A percentile compares a stretch with the other conserved stretches of the same genome.
These are phyloP conservation scores for Apophysomyces ossiformis DNA, from an alignment of 371 early-diverging fungal species.

Conservation along the genomic window DNA sequence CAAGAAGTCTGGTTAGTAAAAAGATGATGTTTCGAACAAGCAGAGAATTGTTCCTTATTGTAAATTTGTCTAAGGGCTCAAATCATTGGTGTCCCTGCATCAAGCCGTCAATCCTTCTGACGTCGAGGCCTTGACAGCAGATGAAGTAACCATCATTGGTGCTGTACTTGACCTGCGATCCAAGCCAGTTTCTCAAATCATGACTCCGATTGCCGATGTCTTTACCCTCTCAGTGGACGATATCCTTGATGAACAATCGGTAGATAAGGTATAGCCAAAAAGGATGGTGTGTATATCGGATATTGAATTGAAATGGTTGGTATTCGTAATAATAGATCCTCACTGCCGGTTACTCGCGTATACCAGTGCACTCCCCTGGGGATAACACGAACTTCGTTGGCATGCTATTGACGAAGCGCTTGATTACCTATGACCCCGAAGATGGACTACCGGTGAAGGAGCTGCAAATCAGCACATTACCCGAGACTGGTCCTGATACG, in stretches of 20 bases:
- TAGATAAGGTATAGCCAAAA: slow-evolving; percentile 54
- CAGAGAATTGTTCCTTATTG: background rate
- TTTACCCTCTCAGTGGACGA: slow-evolving; percentile 78
- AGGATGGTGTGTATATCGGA: background rate
- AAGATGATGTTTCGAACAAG: background rate
- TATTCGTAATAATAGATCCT: slow-evolving; percentile 56
- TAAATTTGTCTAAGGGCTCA: slow-evolving; percentile 47
- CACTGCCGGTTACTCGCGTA: slow-evolving; percentile 86
- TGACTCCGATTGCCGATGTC: slow-evolving; percentile 90
- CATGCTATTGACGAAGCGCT: slow-evolving; percentile 90
- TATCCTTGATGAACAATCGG: slow-evolving; percentile 65
- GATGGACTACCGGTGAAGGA: slow-evolving; percentile 73
- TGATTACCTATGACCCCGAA: slow-evolving; percentile 87
- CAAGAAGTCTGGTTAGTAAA: slow-evolving; percentile 64
- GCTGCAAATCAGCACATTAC: slow-evolving; percentile 74
- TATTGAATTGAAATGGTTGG: background rate
- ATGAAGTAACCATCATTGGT: slow-evolving; percentile 93
- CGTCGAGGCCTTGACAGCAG: slow-evolving; percentile 82
- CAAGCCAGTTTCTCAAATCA: slow-evolving; percentile 81
- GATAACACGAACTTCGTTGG: slow-evolving; percentile 80
- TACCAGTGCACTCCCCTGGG: slow-evolving; percentile 79
- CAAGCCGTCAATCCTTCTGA: slow-evolving; percentile 70
- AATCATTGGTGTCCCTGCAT: slow-evolving; percentile 90
- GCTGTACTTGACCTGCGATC: slow-evolving; percentile 93
- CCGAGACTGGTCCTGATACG: slow-evolving; percentile 73